Evolutionary conservation across 345 rosid genomes (phyloP).

Genomic region (Aegle marmelos): DNA sequence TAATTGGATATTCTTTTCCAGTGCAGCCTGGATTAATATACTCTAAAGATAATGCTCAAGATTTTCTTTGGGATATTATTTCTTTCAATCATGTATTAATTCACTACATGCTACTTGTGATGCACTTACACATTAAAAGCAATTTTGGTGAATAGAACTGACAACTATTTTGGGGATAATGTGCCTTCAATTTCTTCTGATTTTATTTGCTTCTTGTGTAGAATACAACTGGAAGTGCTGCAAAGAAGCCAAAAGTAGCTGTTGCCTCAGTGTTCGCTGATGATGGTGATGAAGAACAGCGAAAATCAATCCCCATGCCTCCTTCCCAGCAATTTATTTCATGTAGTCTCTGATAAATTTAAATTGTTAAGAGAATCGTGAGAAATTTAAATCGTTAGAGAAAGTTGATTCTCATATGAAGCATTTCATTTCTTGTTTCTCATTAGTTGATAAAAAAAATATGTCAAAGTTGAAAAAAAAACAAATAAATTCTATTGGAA

Average conservation of each 20-base stretch:
- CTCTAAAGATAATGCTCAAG: neutral
- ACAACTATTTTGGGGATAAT: neutral
- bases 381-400: no score
- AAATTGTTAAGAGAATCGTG: neutral
- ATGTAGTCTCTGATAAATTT: neutral
- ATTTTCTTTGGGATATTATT: neutral
- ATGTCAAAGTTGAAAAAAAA: no score
- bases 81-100: neutral
- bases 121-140: conserved; percentile 27
- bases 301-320: conserved; percentile 4
- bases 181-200: neutral
- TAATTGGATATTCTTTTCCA: neutral
- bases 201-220: conserved; percentile 16
- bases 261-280: conserved; percentile 72
- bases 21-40: neutral
- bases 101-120: conserved; percentile 10
- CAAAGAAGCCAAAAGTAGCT: conserved; percentile 62
- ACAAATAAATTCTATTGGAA: no score
- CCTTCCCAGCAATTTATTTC: neutral
- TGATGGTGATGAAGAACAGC: conserved; percentile 74
- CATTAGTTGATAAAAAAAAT: no score
- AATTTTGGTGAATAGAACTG: neutral
- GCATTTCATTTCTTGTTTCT: no score
- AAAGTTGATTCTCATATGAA: no score
- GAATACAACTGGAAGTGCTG: conserved; percentile 38